Evolutionary conservation across 2,329 filamentous ascomycete species (phyloP).

Genomic region (Laburnicola sp.): DNA sequence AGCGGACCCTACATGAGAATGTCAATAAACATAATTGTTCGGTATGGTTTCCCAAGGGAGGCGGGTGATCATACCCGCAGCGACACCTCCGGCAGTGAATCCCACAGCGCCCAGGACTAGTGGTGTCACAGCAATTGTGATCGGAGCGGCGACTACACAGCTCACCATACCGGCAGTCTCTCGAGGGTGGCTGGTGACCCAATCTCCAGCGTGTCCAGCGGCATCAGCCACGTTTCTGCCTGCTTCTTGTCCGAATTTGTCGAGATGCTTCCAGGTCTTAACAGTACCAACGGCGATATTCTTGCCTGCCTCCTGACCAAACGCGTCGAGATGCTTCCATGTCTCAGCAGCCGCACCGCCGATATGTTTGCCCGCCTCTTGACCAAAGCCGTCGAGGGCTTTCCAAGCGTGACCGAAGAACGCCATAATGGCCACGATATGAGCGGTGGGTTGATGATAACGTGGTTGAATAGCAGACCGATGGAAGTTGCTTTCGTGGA

Average conservation of each 20-base stretch:
- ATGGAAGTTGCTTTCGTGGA: too few relatives aligned
- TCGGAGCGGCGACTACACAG: neutral
- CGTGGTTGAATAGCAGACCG: too few relatives aligned
- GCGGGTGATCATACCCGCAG: neutral
- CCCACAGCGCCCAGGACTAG: neutral
- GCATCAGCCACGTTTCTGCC: too few relatives aligned
- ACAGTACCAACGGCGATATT: neutral
- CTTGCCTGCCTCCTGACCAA: slow-evolving; percentile 12
- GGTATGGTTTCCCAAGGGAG: too few relatives aligned
- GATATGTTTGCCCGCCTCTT: slow-evolving; percentile 7
- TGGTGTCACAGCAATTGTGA: neutral
- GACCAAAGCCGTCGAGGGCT: slow-evolving; percentile 8
- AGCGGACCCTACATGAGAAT: slow-evolving; percentile 9
- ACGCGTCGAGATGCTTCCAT: slow-evolving; percentile 8
- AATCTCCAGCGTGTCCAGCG: neutral
- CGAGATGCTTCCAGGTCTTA: neutral
- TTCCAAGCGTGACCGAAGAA: slow-evolving; percentile 9
- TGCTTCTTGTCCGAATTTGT: neutral
- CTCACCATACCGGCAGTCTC: neutral
- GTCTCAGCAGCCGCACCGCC: slow-evolving; percentile 7
- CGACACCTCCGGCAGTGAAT: neutral
- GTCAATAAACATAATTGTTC: too few relatives aligned
- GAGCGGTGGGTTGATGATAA: neutral
- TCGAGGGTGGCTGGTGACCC: neutral
- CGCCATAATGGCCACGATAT: neutral